Conservation (phyloP, 169 alveolate genomes). For the Eimeria mitis region DNA sequence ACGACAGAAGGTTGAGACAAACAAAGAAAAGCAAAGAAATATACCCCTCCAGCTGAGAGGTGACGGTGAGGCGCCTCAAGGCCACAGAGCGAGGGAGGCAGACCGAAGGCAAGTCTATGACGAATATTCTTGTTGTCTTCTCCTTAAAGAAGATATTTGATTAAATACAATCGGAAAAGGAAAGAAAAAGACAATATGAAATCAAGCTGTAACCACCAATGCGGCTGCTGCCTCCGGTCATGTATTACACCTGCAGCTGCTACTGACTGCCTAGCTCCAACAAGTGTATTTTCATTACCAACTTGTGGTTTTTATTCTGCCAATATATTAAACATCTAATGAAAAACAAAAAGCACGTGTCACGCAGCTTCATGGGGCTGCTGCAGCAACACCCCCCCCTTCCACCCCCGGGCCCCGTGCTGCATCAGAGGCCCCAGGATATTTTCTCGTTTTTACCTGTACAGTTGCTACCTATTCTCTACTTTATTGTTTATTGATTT, state of each 20-base stretch:
- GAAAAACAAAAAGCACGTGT: background rate
- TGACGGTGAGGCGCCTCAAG: background rate
- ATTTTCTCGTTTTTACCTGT: background rate
- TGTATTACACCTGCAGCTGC: background rate
- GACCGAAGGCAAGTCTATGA: background rate
- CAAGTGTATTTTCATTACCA: background rate
- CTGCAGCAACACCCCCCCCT: background rate
- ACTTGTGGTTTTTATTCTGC: background rate
- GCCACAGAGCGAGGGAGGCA: background rate
- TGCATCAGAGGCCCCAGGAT: background rate
- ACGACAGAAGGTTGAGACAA: background rate
- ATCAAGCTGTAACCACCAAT: background rate
- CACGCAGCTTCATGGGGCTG: background rate
- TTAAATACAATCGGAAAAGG: background rate
- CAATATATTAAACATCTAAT: background rate
- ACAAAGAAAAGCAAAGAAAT: background rate
- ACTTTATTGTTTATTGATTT: background rate
- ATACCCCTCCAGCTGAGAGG: background rate
- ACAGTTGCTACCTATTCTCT: background rate
- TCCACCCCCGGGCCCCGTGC: background rate
- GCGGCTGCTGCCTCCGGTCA: background rate
- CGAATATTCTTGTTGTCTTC: background rate
- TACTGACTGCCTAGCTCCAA: background rate
- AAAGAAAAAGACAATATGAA: background rate
- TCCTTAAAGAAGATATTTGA: background rate